Base-by-base conservation (phyloP, 225 moss, liverwort and hornwort genomes). In the Straminergon stramineum region DNA sequence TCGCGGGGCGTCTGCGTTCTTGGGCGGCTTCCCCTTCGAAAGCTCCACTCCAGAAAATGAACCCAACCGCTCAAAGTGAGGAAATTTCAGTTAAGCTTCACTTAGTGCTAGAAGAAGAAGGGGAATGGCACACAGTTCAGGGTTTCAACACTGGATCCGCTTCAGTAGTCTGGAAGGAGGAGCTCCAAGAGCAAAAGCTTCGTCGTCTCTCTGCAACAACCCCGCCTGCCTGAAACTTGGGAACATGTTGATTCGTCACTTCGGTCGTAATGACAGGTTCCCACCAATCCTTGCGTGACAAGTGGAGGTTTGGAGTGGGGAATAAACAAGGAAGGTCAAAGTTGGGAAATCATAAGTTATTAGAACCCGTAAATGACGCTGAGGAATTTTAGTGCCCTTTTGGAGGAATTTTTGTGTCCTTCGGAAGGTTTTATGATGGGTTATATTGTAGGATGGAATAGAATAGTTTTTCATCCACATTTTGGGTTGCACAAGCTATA, bases 401-500 rank as follows among this genome's bases (percentile, higher is more conserved):
- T 48, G 48, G 16, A 45, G 6, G 45, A 41, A 24, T 71, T 41
- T 68, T 26, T 39, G 26, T 24, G 5, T 26, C 15, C 4, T 24
- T 26, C 26, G 41, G 41, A 70, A 6, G 24, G 14, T 39, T 70
- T 24, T 0, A 70, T 1, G 7, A 69, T 3, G 22, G 13, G 1
- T 4, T 10, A 10, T 52, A 48, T 48, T 69, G 23, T 4, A 70
- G 15, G 39, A 41, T 70, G 39, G 24, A 14, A 39, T 39, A 30
- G 39, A 39, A n/a, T 14, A 7, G 2, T 22, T n/a, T 23, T 24
- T 39, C 70, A 70, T 69, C 11, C 37, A 35, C 35, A 19, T 68
- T 35, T 5, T 7, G 2, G 35, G 2, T 5, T 66, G 3, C 2
- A 34, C 5, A 18, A 10, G 10, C 17, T 1, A 7, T 48, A 5